Evolutionary conservation across 169 alveolate genomes (phyloP).

Genomic region (Besnoitia besnoiti): DNA sequence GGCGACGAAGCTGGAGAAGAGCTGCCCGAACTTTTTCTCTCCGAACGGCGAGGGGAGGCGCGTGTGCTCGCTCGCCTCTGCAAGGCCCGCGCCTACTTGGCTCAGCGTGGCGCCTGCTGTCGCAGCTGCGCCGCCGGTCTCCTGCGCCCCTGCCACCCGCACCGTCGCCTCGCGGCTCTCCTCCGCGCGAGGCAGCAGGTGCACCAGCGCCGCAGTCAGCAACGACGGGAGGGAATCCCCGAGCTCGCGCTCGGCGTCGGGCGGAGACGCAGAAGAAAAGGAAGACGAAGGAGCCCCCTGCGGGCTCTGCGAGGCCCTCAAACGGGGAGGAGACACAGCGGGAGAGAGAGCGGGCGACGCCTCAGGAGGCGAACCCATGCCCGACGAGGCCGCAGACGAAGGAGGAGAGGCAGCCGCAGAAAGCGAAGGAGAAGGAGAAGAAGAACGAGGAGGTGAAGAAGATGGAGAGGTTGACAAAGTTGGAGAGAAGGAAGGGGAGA

Average conservation of each 20-base stretch:
- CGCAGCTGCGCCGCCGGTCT: not conserved
- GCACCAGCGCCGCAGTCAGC: too few relatives aligned
- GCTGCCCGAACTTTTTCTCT: not conserved
- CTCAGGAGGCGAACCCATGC: not conserved
- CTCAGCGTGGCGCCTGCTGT: not conserved
- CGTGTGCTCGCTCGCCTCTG: not conserved
- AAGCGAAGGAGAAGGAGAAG: not conserved
- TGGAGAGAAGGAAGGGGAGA: not conserved
- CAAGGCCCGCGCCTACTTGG: not conserved
- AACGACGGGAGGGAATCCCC: too few relatives aligned
- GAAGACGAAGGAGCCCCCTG: not conserved
- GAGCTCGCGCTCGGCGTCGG: not conserved
- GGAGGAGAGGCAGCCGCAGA: not conserved
- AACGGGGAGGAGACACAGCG: not conserved
- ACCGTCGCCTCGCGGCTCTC: not conserved
- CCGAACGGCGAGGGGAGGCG: constrained; percentile 40
- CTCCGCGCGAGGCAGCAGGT: too few relatives aligned
- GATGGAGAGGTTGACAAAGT: not conserved
- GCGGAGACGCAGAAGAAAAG: not conserved
- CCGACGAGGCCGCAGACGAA: not conserved
- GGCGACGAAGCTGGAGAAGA: constrained; percentile 57
- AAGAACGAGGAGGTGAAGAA: not conserved
- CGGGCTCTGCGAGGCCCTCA: not conserved
- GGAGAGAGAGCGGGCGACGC: not conserved
- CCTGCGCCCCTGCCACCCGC: not conserved